Evolutionary conservation across 192 early-diverging fungal genomes (phyloP).

Genomic region (Haplosporangium gracile): DNA sequence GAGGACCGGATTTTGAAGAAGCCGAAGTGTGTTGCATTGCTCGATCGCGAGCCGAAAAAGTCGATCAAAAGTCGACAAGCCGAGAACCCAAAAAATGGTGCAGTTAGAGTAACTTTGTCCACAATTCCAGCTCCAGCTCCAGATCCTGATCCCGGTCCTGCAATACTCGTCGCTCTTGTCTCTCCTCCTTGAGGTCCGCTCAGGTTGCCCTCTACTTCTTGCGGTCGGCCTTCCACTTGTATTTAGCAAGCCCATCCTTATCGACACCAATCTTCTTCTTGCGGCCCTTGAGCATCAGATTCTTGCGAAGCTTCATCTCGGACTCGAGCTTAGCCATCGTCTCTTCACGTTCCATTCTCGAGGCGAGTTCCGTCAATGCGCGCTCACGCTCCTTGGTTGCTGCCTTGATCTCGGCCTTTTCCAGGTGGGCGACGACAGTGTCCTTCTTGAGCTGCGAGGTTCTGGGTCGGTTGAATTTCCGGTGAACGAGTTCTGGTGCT

Average conservation of each 20-base stretch:
- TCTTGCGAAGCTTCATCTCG: constrained; percentile 85
- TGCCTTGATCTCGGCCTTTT: constrained; percentile 58
- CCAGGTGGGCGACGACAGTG: constrained; percentile 49
- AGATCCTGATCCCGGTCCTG: background rate
- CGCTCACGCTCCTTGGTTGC: constrained; percentile 65
- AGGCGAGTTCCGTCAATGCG: constrained; percentile 74
- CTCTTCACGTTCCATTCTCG: constrained; percentile 83
- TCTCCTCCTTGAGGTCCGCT: background rate
- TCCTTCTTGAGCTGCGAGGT: constrained; percentile 67
- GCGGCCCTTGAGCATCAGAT: constrained; percentile 86
- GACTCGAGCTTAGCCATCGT: constrained; percentile 75
- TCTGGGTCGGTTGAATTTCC: constrained; percentile 88
- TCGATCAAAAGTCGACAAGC: no score
- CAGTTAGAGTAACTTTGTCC: no score
- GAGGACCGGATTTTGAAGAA: background rate
- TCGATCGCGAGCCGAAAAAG: no score
- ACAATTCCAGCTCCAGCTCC: background rate
- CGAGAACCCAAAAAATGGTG: no score
- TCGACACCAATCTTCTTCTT: constrained; percentile 88
- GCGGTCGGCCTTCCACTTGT: constrained; percentile 94
- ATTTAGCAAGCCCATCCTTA: constrained; percentile 81
- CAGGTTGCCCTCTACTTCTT: constrained; percentile 73
- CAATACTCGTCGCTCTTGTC: background rate
- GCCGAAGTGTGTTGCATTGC: no score
- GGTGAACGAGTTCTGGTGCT: constrained; percentile 77